Percentiles rank a stretch among this genome's conserved stretches.
Evolutionary conservation across 441 rosid genomes (phyloP).

Genomic region (California macrophylla): DNA sequence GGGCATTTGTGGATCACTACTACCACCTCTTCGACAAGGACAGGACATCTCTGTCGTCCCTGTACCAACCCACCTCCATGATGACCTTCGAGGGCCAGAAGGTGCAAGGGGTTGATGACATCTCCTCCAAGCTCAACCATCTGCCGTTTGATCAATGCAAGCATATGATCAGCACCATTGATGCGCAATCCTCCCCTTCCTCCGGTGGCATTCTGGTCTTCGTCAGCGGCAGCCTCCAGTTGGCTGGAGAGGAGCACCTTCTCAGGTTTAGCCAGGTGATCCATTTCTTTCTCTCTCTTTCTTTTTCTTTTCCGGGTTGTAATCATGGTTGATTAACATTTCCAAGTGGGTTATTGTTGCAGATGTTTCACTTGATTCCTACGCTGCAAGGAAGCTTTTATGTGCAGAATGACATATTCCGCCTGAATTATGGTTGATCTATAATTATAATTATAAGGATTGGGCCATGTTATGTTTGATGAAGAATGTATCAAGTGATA

Average conservation of each 20-base stretch:
- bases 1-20: conserved; percentile 67
- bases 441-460: no score
- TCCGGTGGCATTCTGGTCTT: conserved; percentile 57
- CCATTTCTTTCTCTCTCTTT: not conserved
- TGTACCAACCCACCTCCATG: conserved; percentile 58
- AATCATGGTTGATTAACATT: not conserved
- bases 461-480: no score
- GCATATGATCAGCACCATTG: conserved; percentile 27
- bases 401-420: conserved; percentile 79
- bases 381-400: conserved; percentile 44
- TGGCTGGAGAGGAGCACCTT: conserved; percentile 58
- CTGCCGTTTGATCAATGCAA: conserved; percentile 28
- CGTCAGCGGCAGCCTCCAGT: conserved; percentile 66
- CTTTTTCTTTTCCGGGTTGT: not conserved
- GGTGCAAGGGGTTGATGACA: conserved; percentile 39
- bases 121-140: conserved; percentile 45
- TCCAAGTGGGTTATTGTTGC: conserved; percentile 19
- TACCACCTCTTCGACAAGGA: conserved; percentile 58
- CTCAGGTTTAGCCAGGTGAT: conserved; percentile 73
- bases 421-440: conserved; percentile 60
- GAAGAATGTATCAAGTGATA: no score
- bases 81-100: conserved; percentile 70
- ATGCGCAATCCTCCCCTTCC: conserved; percentile 55
- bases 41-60: conserved; percentile 39
- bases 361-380: conserved; percentile 78